Percentiles rank a stretch among this genome's conserved stretches.
Evolutionary conservation across 116 monocot species (phyloP).

Genomic region (Cymodocea nodosa): DNA sequence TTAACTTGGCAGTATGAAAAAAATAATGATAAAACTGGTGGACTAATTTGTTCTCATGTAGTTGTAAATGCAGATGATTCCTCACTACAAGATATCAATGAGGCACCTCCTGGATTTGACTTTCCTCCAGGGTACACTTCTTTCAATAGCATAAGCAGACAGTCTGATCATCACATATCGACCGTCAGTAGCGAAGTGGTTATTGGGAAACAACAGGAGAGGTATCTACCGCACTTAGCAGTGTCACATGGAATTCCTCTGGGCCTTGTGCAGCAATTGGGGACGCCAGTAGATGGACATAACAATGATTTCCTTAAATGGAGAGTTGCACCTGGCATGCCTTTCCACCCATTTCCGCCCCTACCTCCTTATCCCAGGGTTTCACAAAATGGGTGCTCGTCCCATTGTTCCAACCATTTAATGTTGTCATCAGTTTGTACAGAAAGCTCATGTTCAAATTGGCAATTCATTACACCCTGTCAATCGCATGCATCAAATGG

Average conservation of each 20-base stretch:
- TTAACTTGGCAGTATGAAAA: neutral
- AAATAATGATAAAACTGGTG: neutral
- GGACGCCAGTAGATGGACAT: slow-evolving; percentile 9
- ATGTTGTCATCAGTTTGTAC: neutral
- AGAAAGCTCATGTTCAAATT: neutral
- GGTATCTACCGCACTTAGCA: slow-evolving; percentile 10
- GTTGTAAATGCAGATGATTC: neutral
- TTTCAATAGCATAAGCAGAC: neutral
- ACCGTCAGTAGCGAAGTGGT: neutral
- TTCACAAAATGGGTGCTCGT: neutral
- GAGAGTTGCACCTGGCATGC: slow-evolving; percentile 20
- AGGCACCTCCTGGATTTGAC: slow-evolving; percentile 25
- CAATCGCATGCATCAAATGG: neutral
- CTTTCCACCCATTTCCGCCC: slow-evolving; percentile 27
- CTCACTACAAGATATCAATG: slow-evolving; percentile 4
- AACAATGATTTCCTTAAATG: slow-evolving; percentile 1
- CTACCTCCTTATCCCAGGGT: slow-evolving; percentile 13
- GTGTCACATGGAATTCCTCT: slow-evolving; percentile 23
- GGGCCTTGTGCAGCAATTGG: slow-evolving; percentile 14
- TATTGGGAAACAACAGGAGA: slow-evolving; percentile 8
- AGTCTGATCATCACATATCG: neutral
- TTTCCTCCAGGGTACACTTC: neutral
- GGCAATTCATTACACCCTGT: neutral
- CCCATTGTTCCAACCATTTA: neutral
- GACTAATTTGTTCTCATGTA: neutral